Evolutionary conservation across 2,329 filamentous ascomycete species (phyloP), one percentile per base, ranked within the genome.

Genomic region (Fusarium aywerte): DNA sequence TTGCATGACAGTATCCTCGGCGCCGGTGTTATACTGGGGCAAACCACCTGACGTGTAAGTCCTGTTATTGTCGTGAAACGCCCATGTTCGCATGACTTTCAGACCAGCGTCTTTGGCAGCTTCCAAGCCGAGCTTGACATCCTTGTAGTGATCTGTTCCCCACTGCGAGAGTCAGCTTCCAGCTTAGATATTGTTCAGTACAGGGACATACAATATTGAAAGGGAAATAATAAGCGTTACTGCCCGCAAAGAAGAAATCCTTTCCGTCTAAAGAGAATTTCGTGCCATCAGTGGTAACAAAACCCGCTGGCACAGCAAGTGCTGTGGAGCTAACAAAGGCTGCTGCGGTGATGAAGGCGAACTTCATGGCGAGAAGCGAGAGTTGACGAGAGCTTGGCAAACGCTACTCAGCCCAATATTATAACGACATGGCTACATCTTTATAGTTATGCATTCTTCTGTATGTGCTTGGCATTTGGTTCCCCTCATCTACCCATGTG

Each of bases 201-300:
- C 5, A 29, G 9, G 7, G 11, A 72, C 79, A 6, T 55, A 85
- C 83, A n/a, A 83, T 80, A 51, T 79, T 81, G 73, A 86, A 86
- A 0, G 84, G 83, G 18, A 86, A 82, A 65, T 85, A 86, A 63
- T 87, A 86, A 11, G 84, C 85, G 72, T 87, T 87, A 64, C 80
- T 84, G 2, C 85, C 85, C 3, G 85, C 85, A 68, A 86, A 87
- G 74, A 85, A 82, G 69, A 86, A 87, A 62, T 83, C 80, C 60
- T 84, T 78, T 55, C 85, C 85, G 44, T 86, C 80, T 6, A 87
- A 79, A 71, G 82, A 76, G 74, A 87, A 87, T 58, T 82, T 82
- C 3, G 76, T 78, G 7, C 82, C 84, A 4, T 83, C 77, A 0
- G 82, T 79, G 4, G 81, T 83, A 18, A 86, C 82, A 52, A 86